Conservation (phyloP, 2,329 filamentous ascomycete genomes). For the Aspergillus nomiae region DNA sequence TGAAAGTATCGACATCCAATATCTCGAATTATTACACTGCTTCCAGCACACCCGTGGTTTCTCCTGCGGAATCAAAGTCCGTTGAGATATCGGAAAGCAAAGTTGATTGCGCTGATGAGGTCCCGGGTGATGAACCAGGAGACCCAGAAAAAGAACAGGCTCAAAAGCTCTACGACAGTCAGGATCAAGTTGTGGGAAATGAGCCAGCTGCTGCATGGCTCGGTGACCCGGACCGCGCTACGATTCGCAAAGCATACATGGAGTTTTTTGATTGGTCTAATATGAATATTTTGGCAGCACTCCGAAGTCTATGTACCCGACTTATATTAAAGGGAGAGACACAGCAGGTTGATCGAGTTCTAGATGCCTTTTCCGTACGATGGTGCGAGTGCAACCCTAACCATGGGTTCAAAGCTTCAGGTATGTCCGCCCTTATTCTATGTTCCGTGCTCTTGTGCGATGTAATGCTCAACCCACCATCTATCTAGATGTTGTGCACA, state of each 20-base stretch:
- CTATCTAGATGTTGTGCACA: slow-evolving; percentile 82
- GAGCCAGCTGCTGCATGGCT: slow-evolving; percentile 84
- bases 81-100: slow-evolving; percentile 20
- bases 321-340: slow-evolving; percentile 87
- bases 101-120: slow-evolving; percentile 20
- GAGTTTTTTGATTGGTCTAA: slow-evolving; percentile 84
- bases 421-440: slow-evolving; percentile 52
- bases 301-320: slow-evolving; percentile 79
- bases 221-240: slow-evolving; percentile 61
- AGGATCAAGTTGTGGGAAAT: slow-evolving; percentile 75
- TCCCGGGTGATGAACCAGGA: slow-evolving; percentile 39
- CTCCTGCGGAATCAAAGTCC: slow-evolving; percentile 30
- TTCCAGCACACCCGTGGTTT: slow-evolving; percentile 43
- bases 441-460: background rate
- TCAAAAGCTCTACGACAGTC: slow-evolving; percentile 77
- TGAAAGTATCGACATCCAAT: slow-evolving; percentile 39
- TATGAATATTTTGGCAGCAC: slow-evolving; percentile 74
- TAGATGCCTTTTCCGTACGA: slow-evolving; percentile 82
- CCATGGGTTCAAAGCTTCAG: slow-evolving; percentile 87
- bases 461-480: slow-evolving; percentile 31
- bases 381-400: slow-evolving; percentile 94
- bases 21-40: slow-evolving; percentile 49
- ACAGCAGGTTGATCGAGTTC: slow-evolving; percentile 92
- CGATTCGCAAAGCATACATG: slow-evolving; percentile 79
- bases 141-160: slow-evolving; percentile 77